phyloP scores from a whole-genome alignment of 2,329 filamentous ascomycete species.

The Pseudogymnoascus sp. region DNA sequence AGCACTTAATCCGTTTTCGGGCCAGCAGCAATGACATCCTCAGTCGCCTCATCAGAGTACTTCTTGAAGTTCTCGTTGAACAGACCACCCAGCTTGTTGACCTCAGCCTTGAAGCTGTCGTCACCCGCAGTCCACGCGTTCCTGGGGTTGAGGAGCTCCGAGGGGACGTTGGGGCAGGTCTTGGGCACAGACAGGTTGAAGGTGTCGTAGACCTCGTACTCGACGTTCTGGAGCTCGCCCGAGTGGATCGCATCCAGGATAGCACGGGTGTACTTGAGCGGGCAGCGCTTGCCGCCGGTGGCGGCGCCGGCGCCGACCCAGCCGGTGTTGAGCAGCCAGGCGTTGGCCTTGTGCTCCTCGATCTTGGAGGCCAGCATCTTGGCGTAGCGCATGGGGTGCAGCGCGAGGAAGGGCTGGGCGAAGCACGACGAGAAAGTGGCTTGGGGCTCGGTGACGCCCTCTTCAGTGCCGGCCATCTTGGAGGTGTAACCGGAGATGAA shows the following conservation, averaged over 20 bases:
- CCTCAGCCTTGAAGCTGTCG: slow-evolving; percentile 77
- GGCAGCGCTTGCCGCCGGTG: slow-evolving; percentile 92
- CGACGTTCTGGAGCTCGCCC: slow-evolving; percentile 83
- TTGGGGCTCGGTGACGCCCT: slow-evolving; percentile 92
- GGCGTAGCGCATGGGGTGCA: slow-evolving; percentile 98
- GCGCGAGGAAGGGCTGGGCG: slow-evolving; percentile 95
- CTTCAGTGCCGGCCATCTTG: slow-evolving; percentile 99
- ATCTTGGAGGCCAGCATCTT: slow-evolving; percentile 99
- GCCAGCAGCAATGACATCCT: slow-evolving; percentile 65
- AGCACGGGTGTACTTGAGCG: slow-evolving; percentile 95
- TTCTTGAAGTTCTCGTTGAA: slow-evolving; percentile 98
- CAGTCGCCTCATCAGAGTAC: slow-evolving; percentile 76
- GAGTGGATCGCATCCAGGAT: slow-evolving; percentile 98
- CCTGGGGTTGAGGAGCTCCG: slow-evolving; percentile 88
- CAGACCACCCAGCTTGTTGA: slow-evolving; percentile 78
- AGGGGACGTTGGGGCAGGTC: slow-evolving; percentile 77
- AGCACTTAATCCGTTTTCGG: slow-evolving; percentile 27
- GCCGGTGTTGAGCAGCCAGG: slow-evolving; percentile 97
- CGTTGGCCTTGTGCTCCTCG: slow-evolving; percentile 85
- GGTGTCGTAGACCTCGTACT: slow-evolving; percentile 90
- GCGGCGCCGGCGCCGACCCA: slow-evolving; percentile 90
- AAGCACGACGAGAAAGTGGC: slow-evolving; percentile 99
- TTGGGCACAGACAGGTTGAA: slow-evolving; percentile 98
- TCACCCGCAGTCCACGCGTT: slow-evolving; percentile 81
- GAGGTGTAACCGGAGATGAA: slow-evolving; percentile 99